Percentiles rank a stretch among this genome's conserved stretches.
phyloP scores from a whole-genome alignment of 179 eudicot species.

The Pouteria campechiana region DNA sequence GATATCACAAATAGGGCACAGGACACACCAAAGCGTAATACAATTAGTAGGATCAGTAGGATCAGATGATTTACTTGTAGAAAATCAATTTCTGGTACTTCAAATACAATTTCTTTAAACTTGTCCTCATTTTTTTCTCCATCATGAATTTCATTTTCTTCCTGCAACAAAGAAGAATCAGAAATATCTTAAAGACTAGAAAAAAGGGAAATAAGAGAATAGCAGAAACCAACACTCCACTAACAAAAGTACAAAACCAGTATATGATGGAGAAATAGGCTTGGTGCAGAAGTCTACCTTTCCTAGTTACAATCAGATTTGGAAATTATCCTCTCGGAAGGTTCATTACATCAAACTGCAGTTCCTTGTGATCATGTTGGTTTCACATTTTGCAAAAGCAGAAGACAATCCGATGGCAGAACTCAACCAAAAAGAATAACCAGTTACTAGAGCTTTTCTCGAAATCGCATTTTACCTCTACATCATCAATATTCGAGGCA shows the following conservation, averaged over 20 bases:
- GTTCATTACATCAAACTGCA: too few species aligned
- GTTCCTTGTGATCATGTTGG: too few species aligned
- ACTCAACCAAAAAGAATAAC: too few species aligned
- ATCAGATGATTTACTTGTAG: constrained; percentile 24
- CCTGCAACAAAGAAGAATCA: constrained; percentile 26
- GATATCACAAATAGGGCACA: background rate
- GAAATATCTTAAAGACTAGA: background rate
- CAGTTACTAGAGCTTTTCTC: too few species aligned
- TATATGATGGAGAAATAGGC: too few species aligned
- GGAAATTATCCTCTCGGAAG: too few species aligned
- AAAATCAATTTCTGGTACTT: constrained; percentile 48
- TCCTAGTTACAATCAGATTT: too few species aligned
- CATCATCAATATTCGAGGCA: too few species aligned
- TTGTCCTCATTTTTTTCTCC: constrained; percentile 12
- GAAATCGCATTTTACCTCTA: too few species aligned
- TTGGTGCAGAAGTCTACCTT: too few species aligned
- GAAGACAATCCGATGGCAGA: too few species aligned
- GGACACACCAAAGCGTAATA: background rate
- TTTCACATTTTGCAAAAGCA: too few species aligned
- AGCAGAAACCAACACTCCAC: background rate
- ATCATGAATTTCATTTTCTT: constrained; percentile 10
- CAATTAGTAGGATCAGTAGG: background rate
- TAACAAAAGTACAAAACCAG: background rate
- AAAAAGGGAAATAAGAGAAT: background rate
- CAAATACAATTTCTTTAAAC: constrained; percentile 33